These are phyloP conservation scores for Diaporthe sp. DNA, from an alignment of 2,329 filamentous ascomycete species.

Conservation along the genomic window DNA sequence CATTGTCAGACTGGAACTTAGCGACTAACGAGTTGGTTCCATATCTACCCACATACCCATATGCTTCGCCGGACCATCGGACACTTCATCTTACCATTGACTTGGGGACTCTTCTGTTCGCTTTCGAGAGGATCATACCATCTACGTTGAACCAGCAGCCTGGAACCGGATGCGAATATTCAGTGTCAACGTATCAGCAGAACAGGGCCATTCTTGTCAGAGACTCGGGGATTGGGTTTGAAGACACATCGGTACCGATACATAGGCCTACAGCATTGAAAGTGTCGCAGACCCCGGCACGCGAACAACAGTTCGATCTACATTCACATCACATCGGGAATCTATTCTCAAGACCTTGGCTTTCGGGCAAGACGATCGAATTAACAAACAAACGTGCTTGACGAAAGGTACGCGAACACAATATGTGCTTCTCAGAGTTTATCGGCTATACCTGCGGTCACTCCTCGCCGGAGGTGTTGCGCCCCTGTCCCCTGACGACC, in stretches of 20 bases:
- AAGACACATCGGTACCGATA: background rate
- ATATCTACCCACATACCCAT: background rate
- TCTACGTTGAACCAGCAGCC: background rate
- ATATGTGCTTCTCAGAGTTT: slow-evolving; percentile 60
- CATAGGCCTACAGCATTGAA: too few relatives aligned
- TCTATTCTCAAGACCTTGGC: background rate
- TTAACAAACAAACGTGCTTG: background rate
- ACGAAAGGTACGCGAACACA: background rate
- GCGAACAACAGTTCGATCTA: background rate
- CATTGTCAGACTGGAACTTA: background rate
- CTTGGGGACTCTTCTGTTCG: too few relatives aligned
- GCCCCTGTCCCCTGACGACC: slow-evolving; percentile 56
- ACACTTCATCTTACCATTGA: too few relatives aligned
- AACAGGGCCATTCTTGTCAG: background rate
- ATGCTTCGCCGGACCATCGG: background rate
- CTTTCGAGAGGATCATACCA: background rate
- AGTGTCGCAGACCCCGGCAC: background rate
- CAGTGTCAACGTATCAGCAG: background rate
- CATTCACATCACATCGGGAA: background rate
- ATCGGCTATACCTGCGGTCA: slow-evolving; percentile 60
- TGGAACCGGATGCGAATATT: background rate
- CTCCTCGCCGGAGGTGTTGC: slow-evolving; percentile 51
- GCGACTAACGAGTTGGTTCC: background rate
- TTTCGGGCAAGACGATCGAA: background rate
- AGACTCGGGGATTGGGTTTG: background rate